These are phyloP conservation scores for Cerioporus squamosus DNA, from an alignment of 1,284 basidiomycete species.

Conservation along the genomic window DNA sequence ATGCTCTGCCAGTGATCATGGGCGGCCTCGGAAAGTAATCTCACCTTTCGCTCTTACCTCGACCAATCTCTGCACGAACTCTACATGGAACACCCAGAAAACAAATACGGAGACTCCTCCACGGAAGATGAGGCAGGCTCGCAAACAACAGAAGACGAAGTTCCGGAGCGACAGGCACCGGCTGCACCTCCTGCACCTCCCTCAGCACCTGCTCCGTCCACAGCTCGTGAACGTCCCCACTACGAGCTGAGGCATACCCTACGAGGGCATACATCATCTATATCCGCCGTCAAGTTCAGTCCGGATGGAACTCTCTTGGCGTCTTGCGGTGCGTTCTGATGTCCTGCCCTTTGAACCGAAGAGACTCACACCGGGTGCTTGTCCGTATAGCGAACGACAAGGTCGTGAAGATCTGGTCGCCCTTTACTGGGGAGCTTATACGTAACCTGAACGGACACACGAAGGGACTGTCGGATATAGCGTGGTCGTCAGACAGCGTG, in stretches of 20 bases:
- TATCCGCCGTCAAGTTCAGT: slow-evolving; percentile 85
- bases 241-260: slow-evolving; percentile 71
- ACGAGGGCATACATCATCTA: slow-evolving; percentile 74
- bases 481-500: slow-evolving; percentile 84
- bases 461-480: slow-evolving; percentile 86
- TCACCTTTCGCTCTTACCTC: neutral
- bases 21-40: neutral
- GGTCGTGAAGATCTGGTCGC: slow-evolving; percentile 80
- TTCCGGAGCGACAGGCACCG: slow-evolving; percentile 59
- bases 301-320: slow-evolving; percentile 81
- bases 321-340: slow-evolving; percentile 64
- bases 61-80: neutral
- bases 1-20: too few relatives aligned
- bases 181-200: slow-evolving; percentile 37
- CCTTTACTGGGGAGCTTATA: slow-evolving; percentile 76
- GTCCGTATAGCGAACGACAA: slow-evolving; percentile 67
- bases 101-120: slow-evolving; percentile 54
- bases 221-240: slow-evolving; percentile 61
- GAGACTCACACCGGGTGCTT: neutral
- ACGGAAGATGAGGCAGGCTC: slow-evolving; percentile 80
- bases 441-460: slow-evolving; percentile 75
- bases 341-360: neutral
- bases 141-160: slow-evolving; percentile 81
- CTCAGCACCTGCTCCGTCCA: slow-evolving; percentile 37
- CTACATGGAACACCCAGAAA: slow-evolving; percentile 23